phyloP scores from a whole-genome alignment of 2,329 filamentous ascomycete species.

The Macroventuria anomochaeta region DNA sequence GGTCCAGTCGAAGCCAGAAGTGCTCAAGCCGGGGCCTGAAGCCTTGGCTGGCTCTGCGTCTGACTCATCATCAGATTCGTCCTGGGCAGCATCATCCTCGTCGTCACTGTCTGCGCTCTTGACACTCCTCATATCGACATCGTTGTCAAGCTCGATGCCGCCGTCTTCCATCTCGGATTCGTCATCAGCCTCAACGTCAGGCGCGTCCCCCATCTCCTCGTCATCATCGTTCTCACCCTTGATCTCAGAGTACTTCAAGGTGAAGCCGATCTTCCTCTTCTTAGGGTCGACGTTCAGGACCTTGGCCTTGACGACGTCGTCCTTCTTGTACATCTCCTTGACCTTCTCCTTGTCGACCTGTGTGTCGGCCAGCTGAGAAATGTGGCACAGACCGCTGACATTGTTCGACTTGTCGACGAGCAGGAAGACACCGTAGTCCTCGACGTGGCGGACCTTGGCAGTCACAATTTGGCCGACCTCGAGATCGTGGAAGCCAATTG shows the following conservation, averaged over 20 bases:
- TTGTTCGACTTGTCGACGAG: slow-evolving; percentile 85
- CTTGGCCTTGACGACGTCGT: slow-evolving; percentile 91
- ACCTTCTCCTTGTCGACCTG: slow-evolving; percentile 84
- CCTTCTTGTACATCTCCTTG: slow-evolving; percentile 86
- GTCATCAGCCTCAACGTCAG: slow-evolving; percentile 31
- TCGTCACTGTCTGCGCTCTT: slow-evolving; percentile 48
- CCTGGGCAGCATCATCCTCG: slow-evolving; percentile 45
- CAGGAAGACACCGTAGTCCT: slow-evolving; percentile 94
- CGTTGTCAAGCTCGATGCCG: slow-evolving; percentile 48
- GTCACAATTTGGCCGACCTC: slow-evolving; percentile 81
- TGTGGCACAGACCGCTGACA: slow-evolving; percentile 91
- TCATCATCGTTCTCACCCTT: slow-evolving; percentile 59
- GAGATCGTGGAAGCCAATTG: slow-evolving; percentile 76
- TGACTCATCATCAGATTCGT: slow-evolving; percentile 44
- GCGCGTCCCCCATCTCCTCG: slow-evolving; percentile 49
- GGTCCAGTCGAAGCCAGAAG: slow-evolving; percentile 87
- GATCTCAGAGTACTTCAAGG: slow-evolving; percentile 92
- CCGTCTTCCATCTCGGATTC: slow-evolving; percentile 53
- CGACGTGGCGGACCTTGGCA: slow-evolving; percentile 90
- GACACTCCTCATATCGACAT: slow-evolving; percentile 55
- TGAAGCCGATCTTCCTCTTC: slow-evolving; percentile 83
- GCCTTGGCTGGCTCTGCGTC: slow-evolving; percentile 30
- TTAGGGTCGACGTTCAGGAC: slow-evolving; percentile 77
- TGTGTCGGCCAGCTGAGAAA: slow-evolving; percentile 88
- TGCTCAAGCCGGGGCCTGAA: slow-evolving; percentile 64